phyloP scores from a whole-genome alignment of 805 yeast species.

The Schizosaccharomyces osmophilus region DNA sequence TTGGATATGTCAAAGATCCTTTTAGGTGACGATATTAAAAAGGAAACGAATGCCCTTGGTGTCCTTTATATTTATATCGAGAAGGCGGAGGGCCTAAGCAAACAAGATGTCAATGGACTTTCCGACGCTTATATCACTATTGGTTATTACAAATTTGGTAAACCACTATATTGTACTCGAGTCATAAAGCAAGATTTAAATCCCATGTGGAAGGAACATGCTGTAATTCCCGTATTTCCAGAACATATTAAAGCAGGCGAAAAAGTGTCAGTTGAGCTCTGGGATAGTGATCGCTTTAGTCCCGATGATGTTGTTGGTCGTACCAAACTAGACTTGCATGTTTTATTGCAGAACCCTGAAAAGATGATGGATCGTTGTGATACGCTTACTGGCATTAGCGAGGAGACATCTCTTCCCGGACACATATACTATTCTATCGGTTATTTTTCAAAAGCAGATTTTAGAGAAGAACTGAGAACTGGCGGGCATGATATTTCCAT shows the following conservation, averaged over 20 bases:
- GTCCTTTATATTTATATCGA: background rate
- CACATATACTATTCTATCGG: background rate
- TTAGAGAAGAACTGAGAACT: background rate
- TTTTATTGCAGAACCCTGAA: background rate
- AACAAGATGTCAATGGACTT: background rate
- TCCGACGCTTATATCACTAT: slow-evolving; percentile 2
- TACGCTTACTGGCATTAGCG: background rate
- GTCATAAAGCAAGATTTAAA: background rate
- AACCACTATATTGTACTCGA: slow-evolving; percentile 1
- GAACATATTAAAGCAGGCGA: slow-evolving; percentile 3
- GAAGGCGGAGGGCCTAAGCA: background rate
- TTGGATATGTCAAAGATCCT: slow-evolving; percentile 1
- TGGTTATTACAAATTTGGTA: background rate
- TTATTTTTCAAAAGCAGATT: background rate
- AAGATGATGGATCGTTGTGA: background rate
- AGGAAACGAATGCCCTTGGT: slow-evolving; percentile 1
- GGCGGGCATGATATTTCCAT: background rate
- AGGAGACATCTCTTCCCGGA: background rate
- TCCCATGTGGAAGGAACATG: background rate
- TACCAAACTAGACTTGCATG: background rate
- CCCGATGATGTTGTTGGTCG: slow-evolving; percentile 2
- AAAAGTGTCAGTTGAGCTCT: background rate
- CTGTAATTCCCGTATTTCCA: background rate
- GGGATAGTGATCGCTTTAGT: slow-evolving; percentile 3
- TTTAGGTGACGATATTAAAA: slow-evolving; percentile 1